These are phyloP conservation scores for Nicotiana knightiana DNA, from an alignment of 257 asterid genomes.

Conservation along the genomic window DNA sequence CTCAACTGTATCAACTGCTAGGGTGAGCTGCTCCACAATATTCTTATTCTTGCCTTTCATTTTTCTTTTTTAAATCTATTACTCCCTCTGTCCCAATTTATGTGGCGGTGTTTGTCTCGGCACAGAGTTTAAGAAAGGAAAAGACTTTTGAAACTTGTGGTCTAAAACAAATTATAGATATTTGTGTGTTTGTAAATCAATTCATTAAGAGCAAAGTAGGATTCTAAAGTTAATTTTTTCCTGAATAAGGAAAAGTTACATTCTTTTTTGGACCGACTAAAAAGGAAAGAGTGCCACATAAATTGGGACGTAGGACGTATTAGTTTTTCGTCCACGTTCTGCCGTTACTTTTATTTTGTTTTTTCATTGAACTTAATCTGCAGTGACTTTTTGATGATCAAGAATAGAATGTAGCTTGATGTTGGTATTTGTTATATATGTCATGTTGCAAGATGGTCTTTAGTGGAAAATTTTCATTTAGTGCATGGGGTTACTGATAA, in stretches of 20 bases:
- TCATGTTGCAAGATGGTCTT: not conserved
- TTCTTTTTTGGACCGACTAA: no score
- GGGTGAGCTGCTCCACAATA: constrained; percentile 21
- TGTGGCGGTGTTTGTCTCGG: not conserved
- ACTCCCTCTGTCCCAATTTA: not conserved
- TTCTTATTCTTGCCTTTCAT: not conserved
- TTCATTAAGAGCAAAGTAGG: no score
- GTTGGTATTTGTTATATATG: not conserved
- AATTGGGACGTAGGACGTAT: not conserved
- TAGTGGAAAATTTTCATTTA: not conserved
- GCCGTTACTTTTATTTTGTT: not conserved
- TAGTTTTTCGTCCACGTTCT: not conserved
- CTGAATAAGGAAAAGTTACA: no score
- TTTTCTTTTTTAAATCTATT: not conserved
- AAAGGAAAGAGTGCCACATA: no score
- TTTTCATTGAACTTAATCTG: not conserved
- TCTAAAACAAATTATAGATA: no score
- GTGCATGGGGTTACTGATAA: not conserved
- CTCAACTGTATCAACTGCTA: constrained; percentile 46
- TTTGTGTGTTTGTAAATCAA: no score
- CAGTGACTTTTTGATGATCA: not conserved
- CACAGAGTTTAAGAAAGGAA: no score
- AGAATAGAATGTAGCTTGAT: not conserved
- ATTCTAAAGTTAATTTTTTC: no score
- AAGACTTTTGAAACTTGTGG: no score